These are phyloP conservation scores for Scheffersomyces parashehatae DNA, from an alignment of 1,139 yeast genomes.

Conservation along the genomic window DNA sequence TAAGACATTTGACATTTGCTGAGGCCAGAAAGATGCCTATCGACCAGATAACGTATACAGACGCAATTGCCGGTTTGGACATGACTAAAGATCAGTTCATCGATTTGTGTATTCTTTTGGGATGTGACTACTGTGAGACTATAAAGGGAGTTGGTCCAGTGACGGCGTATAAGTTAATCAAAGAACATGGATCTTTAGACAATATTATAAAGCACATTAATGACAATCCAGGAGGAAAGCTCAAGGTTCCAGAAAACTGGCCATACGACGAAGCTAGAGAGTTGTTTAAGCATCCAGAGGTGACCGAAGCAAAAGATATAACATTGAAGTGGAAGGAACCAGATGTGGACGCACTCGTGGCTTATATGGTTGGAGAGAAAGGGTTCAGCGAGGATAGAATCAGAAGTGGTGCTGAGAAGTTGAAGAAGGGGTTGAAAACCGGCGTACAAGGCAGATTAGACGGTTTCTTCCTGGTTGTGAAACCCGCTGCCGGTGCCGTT, in stretches of 20 bases:
- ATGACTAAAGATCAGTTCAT: slow-evolving; percentile 74
- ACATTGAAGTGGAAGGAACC: slow-evolving; percentile 79
- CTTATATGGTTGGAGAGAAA: slow-evolving; percentile 70
- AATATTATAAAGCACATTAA: slow-evolving; percentile 67
- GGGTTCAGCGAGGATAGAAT: slow-evolving; percentile 94
- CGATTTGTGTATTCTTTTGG: slow-evolving; percentile 88
- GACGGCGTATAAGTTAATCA: slow-evolving; percentile 84
- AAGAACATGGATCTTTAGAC: slow-evolving; percentile 81
- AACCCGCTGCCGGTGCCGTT: slow-evolving; percentile 43
- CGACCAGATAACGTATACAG: slow-evolving; percentile 71
- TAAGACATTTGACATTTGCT: slow-evolving; percentile 89
- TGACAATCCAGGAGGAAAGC: slow-evolving; percentile 62
- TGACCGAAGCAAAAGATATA: slow-evolving; percentile 57
- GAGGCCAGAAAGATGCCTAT: slow-evolving; percentile 93
- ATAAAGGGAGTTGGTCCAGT: slow-evolving; percentile 95
- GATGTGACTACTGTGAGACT: slow-evolving; percentile 97
- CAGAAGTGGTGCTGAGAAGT: slow-evolving; percentile 79
- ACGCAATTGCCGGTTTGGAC: slow-evolving; percentile 74
- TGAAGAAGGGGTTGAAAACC: slow-evolving; percentile 78
- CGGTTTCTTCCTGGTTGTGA: slow-evolving; percentile 77
- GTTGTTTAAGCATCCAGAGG: slow-evolving; percentile 80
- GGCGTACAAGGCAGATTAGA: slow-evolving; percentile 92
- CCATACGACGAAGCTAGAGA: slow-evolving; percentile 87
- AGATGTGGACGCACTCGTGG: slow-evolving; percentile 70
- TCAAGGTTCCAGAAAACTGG: slow-evolving; percentile 92